Conservation (phyloP, 306 rosid genomes). For the Phaseolus lunatus region DNA sequence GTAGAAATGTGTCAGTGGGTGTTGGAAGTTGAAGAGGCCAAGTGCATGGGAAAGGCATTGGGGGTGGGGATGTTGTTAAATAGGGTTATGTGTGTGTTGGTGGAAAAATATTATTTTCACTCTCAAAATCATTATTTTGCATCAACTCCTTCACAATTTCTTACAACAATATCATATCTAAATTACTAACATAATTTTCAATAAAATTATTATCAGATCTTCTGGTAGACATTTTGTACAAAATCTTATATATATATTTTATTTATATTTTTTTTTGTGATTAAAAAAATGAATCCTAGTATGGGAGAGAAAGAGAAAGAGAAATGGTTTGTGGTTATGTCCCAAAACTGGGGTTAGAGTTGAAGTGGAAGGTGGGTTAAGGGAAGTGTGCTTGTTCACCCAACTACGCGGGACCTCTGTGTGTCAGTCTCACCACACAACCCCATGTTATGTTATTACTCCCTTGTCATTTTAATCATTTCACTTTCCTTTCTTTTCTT, state of each 20-base stretch:
- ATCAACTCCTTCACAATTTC: no score
- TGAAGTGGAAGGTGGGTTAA: constrained; percentile 59
- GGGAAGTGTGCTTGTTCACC: constrained; percentile 59
- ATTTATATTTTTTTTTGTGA: no score
- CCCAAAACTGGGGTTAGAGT: constrained; percentile 66
- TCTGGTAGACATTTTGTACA: no score
- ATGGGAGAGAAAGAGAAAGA: no score
- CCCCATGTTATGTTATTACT: constrained; percentile 74
- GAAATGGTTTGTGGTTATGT: constrained; percentile 52
- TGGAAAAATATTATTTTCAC: no score
- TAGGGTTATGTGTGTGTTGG: constrained; percentile 38
- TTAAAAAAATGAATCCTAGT: no score
- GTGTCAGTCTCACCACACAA: constrained; percentile 75
- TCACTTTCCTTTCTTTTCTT: background rate
- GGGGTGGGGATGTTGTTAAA: constrained; percentile 66
- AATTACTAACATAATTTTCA: no score
- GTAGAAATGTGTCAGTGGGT: background rate
- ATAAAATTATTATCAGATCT: no score
- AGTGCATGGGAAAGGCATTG: constrained; percentile 75
- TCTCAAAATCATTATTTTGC: no score
- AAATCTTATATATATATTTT: no score
- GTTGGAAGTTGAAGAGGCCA: constrained; percentile 49
- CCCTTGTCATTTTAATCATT: constrained; percentile 34
- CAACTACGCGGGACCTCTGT: constrained; percentile 74
- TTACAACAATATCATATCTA: no score